Evolutionary conservation across 495 filamentous ascomycete species (phyloP), one percentile per base, ranked within the genome.

Genomic region (Tuber indicum): DNA sequence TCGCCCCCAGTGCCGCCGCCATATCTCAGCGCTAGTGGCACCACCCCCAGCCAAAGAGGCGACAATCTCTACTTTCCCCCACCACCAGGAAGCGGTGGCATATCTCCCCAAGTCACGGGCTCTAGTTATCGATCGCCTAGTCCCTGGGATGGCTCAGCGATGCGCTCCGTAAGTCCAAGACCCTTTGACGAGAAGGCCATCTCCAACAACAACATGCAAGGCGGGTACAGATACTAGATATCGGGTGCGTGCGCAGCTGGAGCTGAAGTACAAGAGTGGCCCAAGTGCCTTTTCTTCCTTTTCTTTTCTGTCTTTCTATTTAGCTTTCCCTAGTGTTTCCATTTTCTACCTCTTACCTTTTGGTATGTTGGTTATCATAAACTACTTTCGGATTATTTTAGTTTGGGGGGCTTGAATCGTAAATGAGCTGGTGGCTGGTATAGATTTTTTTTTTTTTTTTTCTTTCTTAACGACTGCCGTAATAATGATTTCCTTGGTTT

Each of bases 101-200:
- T 73, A 42, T 62, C 69, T 0, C 77, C 78, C 12, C 78, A 80
- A 47, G 1, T 74, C n/a, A 80, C 78, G 12, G 73, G 77, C 42
- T 44, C 47, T 17, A 62, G 44, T 7, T 36, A 66, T 36, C 58
- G 58, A 66, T 66, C 58, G 12, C 3, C 58, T 3, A 66, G 26
- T 36, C 26, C 58, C 10, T 26, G 58, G 36, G 41, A 39, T 78
- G 62, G 72, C 32, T 73, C 41, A 17, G 32, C 14, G 26, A 79
- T 80, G 77, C 78, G 77, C 10, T 46, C 73, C 41, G 23, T 75
- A 16, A 80, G 77, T 21, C 78, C 78, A 32, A 80, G 73, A 23
- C 78, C 77, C 32, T 80, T 79, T 71, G 78, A 80, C 6, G 78
- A 80, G 62, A 80, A 80, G 49, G 72, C 77, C 39, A 73, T 62